phyloP scores from a whole-genome alignment of 805 yeast genomes.

The Yarrowia divulgata region DNA sequence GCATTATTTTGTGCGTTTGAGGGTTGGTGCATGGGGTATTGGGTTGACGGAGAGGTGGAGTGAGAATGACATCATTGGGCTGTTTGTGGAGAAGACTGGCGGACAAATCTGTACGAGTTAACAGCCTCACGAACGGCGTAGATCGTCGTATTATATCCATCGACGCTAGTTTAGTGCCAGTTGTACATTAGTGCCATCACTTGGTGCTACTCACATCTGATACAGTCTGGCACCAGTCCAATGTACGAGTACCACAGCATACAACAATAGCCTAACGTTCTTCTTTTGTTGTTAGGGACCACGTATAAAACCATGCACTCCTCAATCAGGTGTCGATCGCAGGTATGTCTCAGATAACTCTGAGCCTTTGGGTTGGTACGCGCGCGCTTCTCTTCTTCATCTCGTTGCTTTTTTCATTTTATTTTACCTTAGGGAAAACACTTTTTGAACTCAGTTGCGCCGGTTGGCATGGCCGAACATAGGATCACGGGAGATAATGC shows the following conservation, averaged over 20 bases:
- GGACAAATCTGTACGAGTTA: no score
- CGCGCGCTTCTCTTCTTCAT: not conserved
- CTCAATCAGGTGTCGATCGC: slow-evolving; percentile 25
- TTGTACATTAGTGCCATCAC: slow-evolving; percentile 25
- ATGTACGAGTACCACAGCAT: no score
- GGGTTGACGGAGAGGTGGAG: not conserved
- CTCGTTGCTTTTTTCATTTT: not conserved
- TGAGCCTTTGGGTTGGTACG: slow-evolving; percentile 1
- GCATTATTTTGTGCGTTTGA: not conserved
- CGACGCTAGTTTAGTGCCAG: slow-evolving; percentile 5
- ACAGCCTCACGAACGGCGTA: no score
- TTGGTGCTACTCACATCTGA: no score
- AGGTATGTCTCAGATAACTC: slow-evolving; percentile 19
- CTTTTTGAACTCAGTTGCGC: not conserved
- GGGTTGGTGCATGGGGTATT: not conserved
- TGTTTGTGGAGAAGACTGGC: no score
- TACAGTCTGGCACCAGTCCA: no score
- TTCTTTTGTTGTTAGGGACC: not conserved
- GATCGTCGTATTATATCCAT: not conserved
- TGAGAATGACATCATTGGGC: no score
- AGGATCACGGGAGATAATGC: slow-evolving; percentile 20
- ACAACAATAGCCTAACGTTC: no score
- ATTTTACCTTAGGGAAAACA: not conserved
- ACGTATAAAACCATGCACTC: slow-evolving; percentile 8
- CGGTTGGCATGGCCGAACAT: not conserved